Base-by-base conservation (phyloP, 768 basidiomycete genomes). In the Naganishia kalamii region DNA sequence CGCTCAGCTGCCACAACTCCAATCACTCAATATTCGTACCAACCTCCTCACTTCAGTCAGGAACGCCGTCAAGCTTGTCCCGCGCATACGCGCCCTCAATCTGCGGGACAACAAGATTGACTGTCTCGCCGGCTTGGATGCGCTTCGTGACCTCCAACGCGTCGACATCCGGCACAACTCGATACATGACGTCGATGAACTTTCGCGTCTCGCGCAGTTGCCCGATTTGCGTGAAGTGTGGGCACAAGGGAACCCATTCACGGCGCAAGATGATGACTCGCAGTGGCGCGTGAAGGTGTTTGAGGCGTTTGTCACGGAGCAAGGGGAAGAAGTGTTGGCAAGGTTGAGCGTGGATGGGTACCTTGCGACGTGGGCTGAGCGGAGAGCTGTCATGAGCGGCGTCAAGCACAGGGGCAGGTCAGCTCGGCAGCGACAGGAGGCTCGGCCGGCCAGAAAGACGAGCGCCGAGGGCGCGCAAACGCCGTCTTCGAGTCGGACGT, bases 41-140 rank as follows among this genome's bases (percentile, higher is more conserved):
- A 99, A 99, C 80, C 90, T 99, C 85, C 92, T 99, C 70, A 92
- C 94, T n/a, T 92, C 93, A 19, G 87, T 98, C 19, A 84, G 92
- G 4, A 88, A 89, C 30, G 89, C 96, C 65, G 89, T 92, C 73
- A 84, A 84, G 40, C 84, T 86, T 60, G 83, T 97, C 40, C 90
- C 89, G 1, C 85, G 87, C 67, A 82, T 96, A 27, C 81, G 87
- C 19, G 81, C 83, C 6, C 81, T 98, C 71, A 92, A 94, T 77
- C 82, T 98, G 19, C 84, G 89, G 0, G 81, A 83, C 62, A 98
- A 98, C 73, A 85, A 94, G 4, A 85, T 97, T 57, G 91, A 94
- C 72, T 92, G 90, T n/a, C 84, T 98, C 61, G 92, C 91, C 66
- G 94, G 94, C 19, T 83, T 98, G 7, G 94, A 98, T 77, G 85